Conservation (phyloP, 768 basidiomycete species). For the Auricularia sp. region DNA sequence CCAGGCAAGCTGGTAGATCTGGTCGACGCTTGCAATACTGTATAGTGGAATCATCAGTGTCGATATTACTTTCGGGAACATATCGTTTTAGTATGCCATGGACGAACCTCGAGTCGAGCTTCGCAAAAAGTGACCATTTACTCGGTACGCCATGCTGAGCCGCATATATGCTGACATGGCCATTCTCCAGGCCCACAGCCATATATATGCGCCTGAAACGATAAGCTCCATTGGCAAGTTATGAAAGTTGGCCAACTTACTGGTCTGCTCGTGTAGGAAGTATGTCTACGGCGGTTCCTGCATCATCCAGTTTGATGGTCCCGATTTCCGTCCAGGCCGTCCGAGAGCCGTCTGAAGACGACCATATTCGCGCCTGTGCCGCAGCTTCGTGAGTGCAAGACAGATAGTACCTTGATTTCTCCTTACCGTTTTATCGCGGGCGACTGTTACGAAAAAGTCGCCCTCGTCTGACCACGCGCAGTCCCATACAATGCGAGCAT, state of each 20-base stretch:
- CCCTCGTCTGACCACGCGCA: slow-evolving; percentile 76
- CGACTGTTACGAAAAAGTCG: slow-evolving; percentile 82
- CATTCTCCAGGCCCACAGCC: slow-evolving; percentile 80
- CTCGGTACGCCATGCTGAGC: neutral
- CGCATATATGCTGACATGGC: slow-evolving; percentile 47
- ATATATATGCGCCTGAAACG: slow-evolving; percentile 38
- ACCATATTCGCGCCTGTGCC: slow-evolving; percentile 81
- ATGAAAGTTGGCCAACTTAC: slow-evolving; percentile 10
- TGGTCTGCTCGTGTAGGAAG: slow-evolving; percentile 34
- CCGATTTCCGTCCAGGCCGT: slow-evolving; percentile 45
- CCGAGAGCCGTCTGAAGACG: slow-evolving; percentile 21
- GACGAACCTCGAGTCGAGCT: neutral
- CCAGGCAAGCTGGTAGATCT: slow-evolving; percentile 79
- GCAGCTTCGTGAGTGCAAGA: neutral
- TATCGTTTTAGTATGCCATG: neutral
- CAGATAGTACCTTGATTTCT: neutral
- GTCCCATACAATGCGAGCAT: slow-evolving; percentile 93
- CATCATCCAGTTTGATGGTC: slow-evolving; percentile 62
- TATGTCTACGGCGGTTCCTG: slow-evolving; percentile 77
- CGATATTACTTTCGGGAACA: neutral
- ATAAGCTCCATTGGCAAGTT: neutral
- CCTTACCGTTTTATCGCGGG: slow-evolving; percentile 85
- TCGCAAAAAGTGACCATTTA: neutral
- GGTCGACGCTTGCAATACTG: slow-evolving; percentile 66
- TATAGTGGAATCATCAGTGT: neutral